Evolutionary conservation across 1,284 basidiomycete genomes (phyloP).

Genomic region (Cryptococcus sp.): DNA sequence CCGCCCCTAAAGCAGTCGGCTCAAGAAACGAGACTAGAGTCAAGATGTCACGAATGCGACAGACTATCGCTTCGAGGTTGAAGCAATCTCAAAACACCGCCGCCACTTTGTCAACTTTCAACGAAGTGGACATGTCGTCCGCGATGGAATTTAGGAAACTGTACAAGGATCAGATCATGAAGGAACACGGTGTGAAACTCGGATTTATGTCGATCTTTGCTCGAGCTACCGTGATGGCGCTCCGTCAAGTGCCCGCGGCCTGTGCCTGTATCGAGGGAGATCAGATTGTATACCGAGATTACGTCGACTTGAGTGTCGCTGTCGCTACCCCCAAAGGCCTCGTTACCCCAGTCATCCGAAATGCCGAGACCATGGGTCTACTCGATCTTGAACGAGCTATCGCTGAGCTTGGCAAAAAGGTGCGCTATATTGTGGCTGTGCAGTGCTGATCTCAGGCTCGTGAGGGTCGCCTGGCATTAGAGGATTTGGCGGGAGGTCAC

Average conservation of each 20-base stretch:
- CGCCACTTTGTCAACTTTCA: conserved; percentile 96
- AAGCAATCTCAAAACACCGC: conserved; percentile 98
- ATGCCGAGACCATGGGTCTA: conserved; percentile 80
- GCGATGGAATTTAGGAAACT: conserved; percentile 89
- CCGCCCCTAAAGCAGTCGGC: conserved; percentile 27
- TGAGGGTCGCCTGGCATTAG: conserved; percentile 89
- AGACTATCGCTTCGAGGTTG: conserved; percentile 92
- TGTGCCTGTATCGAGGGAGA: conserved; percentile 93
- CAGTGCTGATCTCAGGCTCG: conserved; percentile 58
- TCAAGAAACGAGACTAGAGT: conserved; percentile 82
- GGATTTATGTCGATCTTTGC: conserved; percentile 99
- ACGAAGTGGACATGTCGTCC: conserved; percentile 98
- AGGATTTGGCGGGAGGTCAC: conserved; percentile 98
- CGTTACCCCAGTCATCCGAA: conserved; percentile 93
- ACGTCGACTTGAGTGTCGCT: conserved; percentile 88
- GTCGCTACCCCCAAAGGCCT: conserved; percentile 97
- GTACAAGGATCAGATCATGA: conserved; percentile 91
- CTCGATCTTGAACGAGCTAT: conserved; percentile 93
- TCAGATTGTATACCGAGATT: conserved; percentile 93
- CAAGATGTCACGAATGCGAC: conserved; percentile 97
- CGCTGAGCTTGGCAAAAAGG: conserved; percentile 84
- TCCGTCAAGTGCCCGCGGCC: conserved; percentile 89
- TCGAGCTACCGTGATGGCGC: conserved; percentile 75
- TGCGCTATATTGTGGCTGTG: conserved; percentile 35
- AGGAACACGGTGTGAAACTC: conserved; percentile 92